Conservation (phyloP, 768 basidiomycete genomes). For the Calvatia gigantea region DNA sequence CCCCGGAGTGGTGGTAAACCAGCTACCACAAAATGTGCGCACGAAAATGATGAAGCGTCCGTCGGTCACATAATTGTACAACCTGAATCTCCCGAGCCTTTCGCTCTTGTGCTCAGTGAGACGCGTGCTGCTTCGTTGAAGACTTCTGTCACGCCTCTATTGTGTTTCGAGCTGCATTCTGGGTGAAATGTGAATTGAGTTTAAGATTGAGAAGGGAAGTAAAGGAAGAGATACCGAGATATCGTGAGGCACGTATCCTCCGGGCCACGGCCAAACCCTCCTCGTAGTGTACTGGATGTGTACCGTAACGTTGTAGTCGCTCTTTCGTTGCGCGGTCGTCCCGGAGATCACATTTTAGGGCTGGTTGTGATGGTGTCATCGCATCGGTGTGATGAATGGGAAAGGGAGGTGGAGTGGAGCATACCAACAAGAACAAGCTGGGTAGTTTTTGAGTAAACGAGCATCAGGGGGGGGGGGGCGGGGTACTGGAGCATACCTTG, state of each 20-base stretch:
- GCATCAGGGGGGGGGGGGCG: constrained; percentile 8
- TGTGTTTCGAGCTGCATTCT: constrained; percentile 99
- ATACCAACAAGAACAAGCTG: constrained; percentile 87
- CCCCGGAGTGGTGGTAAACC: not conserved
- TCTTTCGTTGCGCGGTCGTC: constrained; percentile 76
- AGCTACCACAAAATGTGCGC: not conserved
- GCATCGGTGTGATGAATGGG: constrained; percentile 6
- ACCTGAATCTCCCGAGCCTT: constrained; percentile 49
- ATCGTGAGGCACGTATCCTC: constrained; percentile 89
- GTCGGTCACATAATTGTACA: constrained; percentile 58
- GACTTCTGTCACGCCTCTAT: constrained; percentile 90
- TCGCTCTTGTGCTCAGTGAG: constrained; percentile 71
- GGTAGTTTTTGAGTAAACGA: too few relatives aligned
- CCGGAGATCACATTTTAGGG: constrained; percentile 93
- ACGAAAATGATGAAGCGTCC: not conserved
- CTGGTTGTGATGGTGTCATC: constrained; percentile 33
- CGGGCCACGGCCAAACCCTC: constrained; percentile 86
- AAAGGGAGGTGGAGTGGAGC: constrained; percentile 26
- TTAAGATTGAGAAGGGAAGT: not conserved
- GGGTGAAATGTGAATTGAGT: not conserved
- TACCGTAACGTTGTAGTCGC: constrained; percentile 64
- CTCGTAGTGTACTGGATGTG: constrained; percentile 84
- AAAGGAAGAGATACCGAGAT: constrained; percentile 64
- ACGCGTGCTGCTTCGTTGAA: constrained; percentile 91
- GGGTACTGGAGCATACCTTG: constrained; percentile 52